Evolutionary conservation across 345 rosid species (phyloP).

Genomic region (Ricinus communis): DNA sequence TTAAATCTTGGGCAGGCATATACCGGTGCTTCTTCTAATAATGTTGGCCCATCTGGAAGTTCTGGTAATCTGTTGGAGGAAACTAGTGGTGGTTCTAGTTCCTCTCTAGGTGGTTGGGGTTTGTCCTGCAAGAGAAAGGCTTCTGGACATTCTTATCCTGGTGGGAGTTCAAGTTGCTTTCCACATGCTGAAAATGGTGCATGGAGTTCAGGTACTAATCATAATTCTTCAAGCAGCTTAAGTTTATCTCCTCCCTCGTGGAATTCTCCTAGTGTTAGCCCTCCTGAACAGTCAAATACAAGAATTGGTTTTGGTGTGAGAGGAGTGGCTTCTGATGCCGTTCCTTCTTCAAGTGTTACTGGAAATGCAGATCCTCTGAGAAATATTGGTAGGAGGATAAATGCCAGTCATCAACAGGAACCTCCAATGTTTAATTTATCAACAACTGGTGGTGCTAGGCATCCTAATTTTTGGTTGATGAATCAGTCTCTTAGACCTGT

Average conservation of each 20-base stretch:
- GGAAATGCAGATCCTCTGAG: conserved; percentile 42
- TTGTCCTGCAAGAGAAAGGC: conserved; percentile 89
- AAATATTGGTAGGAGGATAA: conserved; percentile 47
- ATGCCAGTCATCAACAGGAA: conserved; percentile 54
- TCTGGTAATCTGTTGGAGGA: conserved; percentile 53
- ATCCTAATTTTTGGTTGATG: conserved; percentile 37
- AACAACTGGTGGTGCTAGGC: conserved; percentile 41
- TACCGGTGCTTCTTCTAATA: conserved; percentile 30
- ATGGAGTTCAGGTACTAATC: conserved; percentile 38
- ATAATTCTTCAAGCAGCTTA: conserved; percentile 57
- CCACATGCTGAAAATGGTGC: conserved; percentile 49
- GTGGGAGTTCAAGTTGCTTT: conserved; percentile 52
- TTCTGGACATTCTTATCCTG: conserved; percentile 54
- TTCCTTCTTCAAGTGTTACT: conserved; percentile 41
- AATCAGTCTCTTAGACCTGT: conserved; percentile 43
- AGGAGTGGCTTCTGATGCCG: conserved; percentile 40
- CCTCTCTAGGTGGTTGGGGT: conserved; percentile 68
- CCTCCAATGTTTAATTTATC: conserved; percentile 45
- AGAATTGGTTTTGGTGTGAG: conserved; percentile 54
- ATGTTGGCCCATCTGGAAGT: conserved; percentile 57
- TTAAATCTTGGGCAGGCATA: conserved; percentile 34
- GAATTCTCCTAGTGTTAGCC: conserved; percentile 40
- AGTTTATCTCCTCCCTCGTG: conserved; percentile 54
- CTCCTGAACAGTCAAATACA: conserved; percentile 43
- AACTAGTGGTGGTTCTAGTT: conserved; percentile 48